Percentiles rank a stretch among this genome's conserved stretches.
phyloP scores from a whole-genome alignment of 192 early-diverging fungal species.

The Linnemannia zychae region DNA sequence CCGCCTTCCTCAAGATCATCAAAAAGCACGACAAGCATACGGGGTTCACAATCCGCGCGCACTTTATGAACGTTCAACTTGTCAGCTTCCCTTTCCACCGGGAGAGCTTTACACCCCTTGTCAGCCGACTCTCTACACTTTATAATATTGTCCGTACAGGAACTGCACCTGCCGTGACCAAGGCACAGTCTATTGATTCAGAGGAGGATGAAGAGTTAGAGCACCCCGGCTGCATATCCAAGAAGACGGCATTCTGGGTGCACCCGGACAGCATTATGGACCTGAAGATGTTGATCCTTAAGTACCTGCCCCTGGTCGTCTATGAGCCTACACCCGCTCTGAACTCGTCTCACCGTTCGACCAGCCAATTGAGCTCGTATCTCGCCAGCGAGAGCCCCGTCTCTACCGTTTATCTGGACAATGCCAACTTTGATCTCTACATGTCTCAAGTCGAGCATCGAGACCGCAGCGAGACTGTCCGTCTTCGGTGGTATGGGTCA shows the following conservation, averaged over 20 bases:
- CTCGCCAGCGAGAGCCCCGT: slow-evolving; percentile 61
- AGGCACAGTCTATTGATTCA: slow-evolving; percentile 36
- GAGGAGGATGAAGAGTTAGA: slow-evolving; percentile 52
- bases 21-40: slow-evolving; percentile 98
- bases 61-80: slow-evolving; percentile 81
- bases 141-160: slow-evolving; percentile 80
- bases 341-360: slow-evolving; percentile 30
- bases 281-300: slow-evolving; percentile 88
- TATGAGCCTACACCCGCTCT: slow-evolving; percentile 73
- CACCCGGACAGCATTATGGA: slow-evolving; percentile 92
- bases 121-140: slow-evolving; percentile 88
- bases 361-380: slow-evolving; percentile 37
- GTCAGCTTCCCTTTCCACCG: slow-evolving; percentile 85
- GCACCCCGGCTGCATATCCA: slow-evolving; percentile 55
- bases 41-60: slow-evolving; percentile 72
- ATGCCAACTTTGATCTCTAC: slow-evolving; percentile 86
- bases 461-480: slow-evolving; percentile 85
- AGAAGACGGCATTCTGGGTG: slow-evolving; percentile 89
- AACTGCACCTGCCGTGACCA: slow-evolving; percentile 18
- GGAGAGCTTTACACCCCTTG: slow-evolving; percentile 84
- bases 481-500: slow-evolving; percentile 91
- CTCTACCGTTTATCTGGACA: slow-evolving; percentile 93
- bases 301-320: slow-evolving; percentile 85
- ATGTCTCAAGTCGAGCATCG: slow-evolving; percentile 82
- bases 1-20: slow-evolving; percentile 88